Base-by-base conservation (phyloP, 768 basidiomycete species). In the Naganishia vaughanmartiniae region DNA sequence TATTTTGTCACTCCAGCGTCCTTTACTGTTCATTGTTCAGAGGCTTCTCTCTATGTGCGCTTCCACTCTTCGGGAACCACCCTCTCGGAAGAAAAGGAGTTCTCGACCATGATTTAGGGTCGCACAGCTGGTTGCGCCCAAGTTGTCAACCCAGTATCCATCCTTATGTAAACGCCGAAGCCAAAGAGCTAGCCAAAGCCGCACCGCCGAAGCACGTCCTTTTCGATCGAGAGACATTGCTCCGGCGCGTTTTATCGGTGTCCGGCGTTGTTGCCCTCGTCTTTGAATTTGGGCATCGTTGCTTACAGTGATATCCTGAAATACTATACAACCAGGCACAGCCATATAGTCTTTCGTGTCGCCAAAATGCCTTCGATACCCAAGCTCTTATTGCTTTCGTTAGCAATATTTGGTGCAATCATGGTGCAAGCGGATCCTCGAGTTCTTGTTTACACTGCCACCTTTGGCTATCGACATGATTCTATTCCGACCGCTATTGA, bases 401-500 rank as follows among this genome's bases (percentile, higher is more conserved):
- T 45, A 42, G 60, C 24, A 17, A 21, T 63, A 24, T 63, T 26
- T n/a, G 15, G 39, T 12, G 39, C 60, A 45, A 63, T 24, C 39
- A 63, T 63, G 60, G 60, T 42, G n/a, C 60, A 17, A 11, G 60
- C 60, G 24, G 39, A n/a, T n/a, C 65, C 65, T 34, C 65, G 53
- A 53, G 78, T 90, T 11, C 83, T 89, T 39, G 85, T 88, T 21
- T 89, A 87, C 73, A 86, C 88, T 26, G 85, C 85, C 1, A 90
- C 88, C 0, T 76, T 80, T 7, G 85, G 84, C 5, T 91, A 85
- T 78, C 83, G 89, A 70, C 90, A 91, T 75, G 89, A 90, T 71
- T 89, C 87, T 3, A 91, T 91, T 68, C 89, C 89, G 0, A 86
- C 87, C 0, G 89, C 89, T 4, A 85, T 89, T 31, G 79, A 85